Evolutionary conservation across 2,329 filamentous ascomycete species (phyloP), one percentile per base, ranked within the genome.

Genomic region (Herpotrichia juniperi): DNA sequence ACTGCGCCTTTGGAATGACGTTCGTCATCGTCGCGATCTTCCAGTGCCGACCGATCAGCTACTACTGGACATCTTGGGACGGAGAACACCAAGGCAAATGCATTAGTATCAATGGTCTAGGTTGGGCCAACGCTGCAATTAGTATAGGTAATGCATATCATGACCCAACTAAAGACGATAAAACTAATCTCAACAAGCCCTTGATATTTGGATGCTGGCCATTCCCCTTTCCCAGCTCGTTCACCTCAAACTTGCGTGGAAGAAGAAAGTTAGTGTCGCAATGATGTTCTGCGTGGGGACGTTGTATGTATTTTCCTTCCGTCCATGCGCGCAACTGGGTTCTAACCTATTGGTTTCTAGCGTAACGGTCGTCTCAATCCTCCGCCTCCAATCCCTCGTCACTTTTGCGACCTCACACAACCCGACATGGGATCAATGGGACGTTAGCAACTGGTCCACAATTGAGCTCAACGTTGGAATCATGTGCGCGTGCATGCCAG

Each of bases 21-120:
- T 83, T 81, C 57, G 77, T 79, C 59, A 76, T 82, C 53, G 70
- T 81, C 25, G 68, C 79, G 35, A 68, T 78, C 7, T 75, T 82
- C 46, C 79, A 83, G 64, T 84, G 81, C 60, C 63, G 59, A 12
- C 81, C 81, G 1, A 68, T 82, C 11, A 67, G 67, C 4, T 74
- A 73, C 50, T 82, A 81, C 63, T 84, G 81, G 82, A 60, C 48
- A 1, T 60, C 67, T 42, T 69, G 63, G 70, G 66, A 66, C 43
- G 54, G 58, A 22, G 56, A 60, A n/a, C 56, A 69, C 47, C 3
- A 52, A 17, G 71, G 68, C 12, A 54, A 19, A 8, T 74, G 72
- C 57, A 69, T 67, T 57, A 46, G 74, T 45, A 66, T 73, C 39
- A 61, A 73, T 35, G 48, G 0, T 66, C 71, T 52, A 61, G 62